phyloP scores from a whole-genome alignment of 1,284 basidiomycete genomes.

The Moniliella sp. region DNA sequence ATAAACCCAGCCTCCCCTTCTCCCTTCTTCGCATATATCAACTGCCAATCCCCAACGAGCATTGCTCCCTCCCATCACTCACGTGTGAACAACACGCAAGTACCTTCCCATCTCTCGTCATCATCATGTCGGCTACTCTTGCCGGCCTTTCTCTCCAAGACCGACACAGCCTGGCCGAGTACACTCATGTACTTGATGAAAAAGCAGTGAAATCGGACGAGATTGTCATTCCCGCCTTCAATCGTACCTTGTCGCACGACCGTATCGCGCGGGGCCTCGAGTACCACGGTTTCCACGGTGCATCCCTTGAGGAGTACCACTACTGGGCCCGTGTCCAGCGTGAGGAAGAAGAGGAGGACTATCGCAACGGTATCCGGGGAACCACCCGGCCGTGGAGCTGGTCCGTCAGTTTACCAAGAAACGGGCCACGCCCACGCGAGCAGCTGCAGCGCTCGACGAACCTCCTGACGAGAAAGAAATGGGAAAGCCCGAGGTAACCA shows the following conservation, averaged over 20 bases:
- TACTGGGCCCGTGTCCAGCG: conserved; percentile 11
- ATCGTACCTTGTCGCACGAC: background rate
- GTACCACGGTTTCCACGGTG: background rate
- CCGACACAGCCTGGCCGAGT: background rate
- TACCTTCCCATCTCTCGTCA: no score
- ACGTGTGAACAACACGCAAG: no score
- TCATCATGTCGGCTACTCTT: no score
- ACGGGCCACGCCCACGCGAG: background rate
- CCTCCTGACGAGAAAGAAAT: conserved; percentile 3
- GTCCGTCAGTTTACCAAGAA: conserved; percentile 2
- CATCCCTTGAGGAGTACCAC: conserved; percentile 11
- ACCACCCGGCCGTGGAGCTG: conserved; percentile 5
- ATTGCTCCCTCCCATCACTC: no score
- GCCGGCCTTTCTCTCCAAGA: background rate
- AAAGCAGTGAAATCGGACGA: background rate
- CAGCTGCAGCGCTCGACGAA: background rate
- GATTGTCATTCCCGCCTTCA: background rate
- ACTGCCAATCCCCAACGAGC: no score
- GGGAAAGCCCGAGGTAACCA: conserved; percentile 3
- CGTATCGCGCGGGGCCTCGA: background rate
- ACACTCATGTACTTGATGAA: no score
- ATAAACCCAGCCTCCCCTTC: no score
- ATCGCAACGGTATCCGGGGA: conserved; percentile 5
- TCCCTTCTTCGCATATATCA: no score
- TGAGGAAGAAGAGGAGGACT: conserved; percentile 8